Percentiles rank a stretch among this genome's conserved stretches.
These are phyloP conservation scores for Acer yangbiense DNA, from an alignment of 345 rosid species.

Conservation along the genomic window DNA sequence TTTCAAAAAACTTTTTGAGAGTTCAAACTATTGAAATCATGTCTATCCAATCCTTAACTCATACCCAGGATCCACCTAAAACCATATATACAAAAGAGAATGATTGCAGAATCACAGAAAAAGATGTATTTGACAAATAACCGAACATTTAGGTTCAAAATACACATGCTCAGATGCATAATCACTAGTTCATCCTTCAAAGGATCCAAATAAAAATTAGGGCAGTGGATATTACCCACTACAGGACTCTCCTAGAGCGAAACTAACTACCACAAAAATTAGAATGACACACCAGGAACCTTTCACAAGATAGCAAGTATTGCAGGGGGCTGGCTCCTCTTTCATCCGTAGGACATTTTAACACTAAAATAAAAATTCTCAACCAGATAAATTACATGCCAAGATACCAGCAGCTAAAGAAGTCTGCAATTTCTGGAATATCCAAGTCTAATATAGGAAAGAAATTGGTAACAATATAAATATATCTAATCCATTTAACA, in stretches of 20 bases:
- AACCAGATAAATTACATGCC: constrained; percentile 25
- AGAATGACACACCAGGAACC: constrained; percentile 10
- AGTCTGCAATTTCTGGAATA: constrained; percentile 35
- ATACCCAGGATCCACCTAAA: constrained; percentile 18
- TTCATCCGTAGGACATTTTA: constrained; percentile 19
- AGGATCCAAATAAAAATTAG: constrained; percentile 16
- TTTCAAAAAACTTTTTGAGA: constrained; percentile 9
- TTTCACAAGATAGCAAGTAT: constrained; percentile 7
- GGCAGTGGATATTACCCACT: constrained; percentile 11
- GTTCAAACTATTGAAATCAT: constrained; percentile 14
- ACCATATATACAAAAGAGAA: constrained; percentile 17
- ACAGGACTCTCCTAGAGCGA: constrained; percentile 22
- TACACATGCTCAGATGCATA: neutral
- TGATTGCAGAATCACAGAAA: constrained; percentile 4
- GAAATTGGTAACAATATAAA: constrained; percentile 14
- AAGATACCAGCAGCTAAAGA: constrained; percentile 23
- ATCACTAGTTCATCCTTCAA: neutral
- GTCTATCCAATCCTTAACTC: constrained; percentile 6
- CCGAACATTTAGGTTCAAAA: neutral
- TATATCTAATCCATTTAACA: constrained; percentile 17
- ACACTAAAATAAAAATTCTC: constrained; percentile 20
- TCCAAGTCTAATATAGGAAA: constrained; percentile 24
- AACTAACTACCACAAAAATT: constrained; percentile 24
- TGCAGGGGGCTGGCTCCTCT: constrained; percentile 27
- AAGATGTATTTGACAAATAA: neutral